phyloP scores from a whole-genome alignment of 495 filamentous ascomycete genomes.

The Penicillium turbatum region DNA sequence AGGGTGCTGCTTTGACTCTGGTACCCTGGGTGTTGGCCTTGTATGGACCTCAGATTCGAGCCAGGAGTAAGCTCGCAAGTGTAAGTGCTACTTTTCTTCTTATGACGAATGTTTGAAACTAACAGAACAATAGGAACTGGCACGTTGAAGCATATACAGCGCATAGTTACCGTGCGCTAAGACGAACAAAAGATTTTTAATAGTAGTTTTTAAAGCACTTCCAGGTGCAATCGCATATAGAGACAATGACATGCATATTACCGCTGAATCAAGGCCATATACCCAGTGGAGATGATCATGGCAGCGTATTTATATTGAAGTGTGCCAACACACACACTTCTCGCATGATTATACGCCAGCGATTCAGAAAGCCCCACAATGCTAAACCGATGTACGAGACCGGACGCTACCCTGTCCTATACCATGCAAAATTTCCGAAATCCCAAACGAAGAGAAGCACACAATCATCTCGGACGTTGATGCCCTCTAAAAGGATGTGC shows the following conservation, averaged over 20 bases:
- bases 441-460: not conserved
- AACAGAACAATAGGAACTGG: slow-evolving; percentile 25
- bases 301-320: not conserved
- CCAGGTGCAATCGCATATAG: not conserved
- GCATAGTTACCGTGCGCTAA: not conserved
- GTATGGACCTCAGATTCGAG: slow-evolving; percentile 74
- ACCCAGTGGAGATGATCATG: not conserved
- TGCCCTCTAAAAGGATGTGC: slow-evolving; percentile 7
- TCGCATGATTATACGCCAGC: not conserved
- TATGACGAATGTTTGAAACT: slow-evolving; percentile 3
- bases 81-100: slow-evolving; percentile 22
- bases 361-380: not conserved
- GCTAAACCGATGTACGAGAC: not conserved
- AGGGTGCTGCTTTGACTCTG: slow-evolving; percentile 60
- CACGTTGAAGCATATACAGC: slow-evolving; percentile 14
- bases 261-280: not conserved
- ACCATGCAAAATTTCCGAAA: not conserved
- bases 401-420: not conserved
- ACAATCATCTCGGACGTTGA: slow-evolving; percentile 11
- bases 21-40: slow-evolving; percentile 86
- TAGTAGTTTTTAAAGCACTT: not conserved
- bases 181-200: not conserved
- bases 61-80: slow-evolving; percentile 71
- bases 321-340: not conserved
- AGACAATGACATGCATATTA: slow-evolving; percentile 4